Evolutionary conservation across 345 rosid species (phyloP).

Genomic region (Gossypium herbaceum): DNA sequence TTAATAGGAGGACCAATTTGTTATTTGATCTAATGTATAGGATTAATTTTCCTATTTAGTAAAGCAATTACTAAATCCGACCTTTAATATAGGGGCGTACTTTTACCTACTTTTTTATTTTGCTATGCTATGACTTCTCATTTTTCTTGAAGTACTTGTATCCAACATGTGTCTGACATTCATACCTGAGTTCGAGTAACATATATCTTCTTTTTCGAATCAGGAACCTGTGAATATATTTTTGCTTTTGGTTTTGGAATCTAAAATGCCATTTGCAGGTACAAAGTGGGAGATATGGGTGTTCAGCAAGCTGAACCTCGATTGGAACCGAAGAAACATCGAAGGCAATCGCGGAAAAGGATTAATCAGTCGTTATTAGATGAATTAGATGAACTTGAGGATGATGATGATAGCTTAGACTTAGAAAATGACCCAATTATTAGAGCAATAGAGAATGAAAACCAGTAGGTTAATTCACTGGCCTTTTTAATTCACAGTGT

Average conservation of each 20-base stretch:
- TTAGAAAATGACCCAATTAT: slow-evolving; percentile 58
- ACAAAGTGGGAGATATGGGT: slow-evolving; percentile 75
- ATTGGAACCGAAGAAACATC: slow-evolving; percentile 72
- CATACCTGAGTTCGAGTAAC: too few species aligned
- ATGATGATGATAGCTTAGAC: slow-evolving; percentile 33
- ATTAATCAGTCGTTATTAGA: slow-evolving; percentile 62
- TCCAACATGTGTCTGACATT: too few species aligned
- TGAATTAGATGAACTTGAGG: slow-evolving; percentile 56
- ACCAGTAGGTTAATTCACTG: slow-evolving; percentile 10
- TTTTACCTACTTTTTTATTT: background rate
- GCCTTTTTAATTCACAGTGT: background rate
- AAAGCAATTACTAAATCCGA: too few species aligned
- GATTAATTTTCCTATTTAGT: too few species aligned
- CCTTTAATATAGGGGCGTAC: too few species aligned
- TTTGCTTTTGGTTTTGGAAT: background rate
- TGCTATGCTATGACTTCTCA: background rate
- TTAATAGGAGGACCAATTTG: too few species aligned
- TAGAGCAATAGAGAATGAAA: slow-evolving; percentile 50
- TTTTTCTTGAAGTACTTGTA: too few species aligned
- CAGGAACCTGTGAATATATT: background rate
- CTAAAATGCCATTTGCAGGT: slow-evolving; percentile 35
- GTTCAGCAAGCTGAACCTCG: slow-evolving; percentile 80
- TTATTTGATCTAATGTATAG: too few species aligned
- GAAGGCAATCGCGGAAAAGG: slow-evolving; percentile 74
- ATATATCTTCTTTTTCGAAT: background rate